A percentile compares a stretch with the other conserved stretches of the same genome.
phyloP scores from a whole-genome alignment of 2,329 filamentous ascomycete species.

The Aspergillus sp. region DNA sequence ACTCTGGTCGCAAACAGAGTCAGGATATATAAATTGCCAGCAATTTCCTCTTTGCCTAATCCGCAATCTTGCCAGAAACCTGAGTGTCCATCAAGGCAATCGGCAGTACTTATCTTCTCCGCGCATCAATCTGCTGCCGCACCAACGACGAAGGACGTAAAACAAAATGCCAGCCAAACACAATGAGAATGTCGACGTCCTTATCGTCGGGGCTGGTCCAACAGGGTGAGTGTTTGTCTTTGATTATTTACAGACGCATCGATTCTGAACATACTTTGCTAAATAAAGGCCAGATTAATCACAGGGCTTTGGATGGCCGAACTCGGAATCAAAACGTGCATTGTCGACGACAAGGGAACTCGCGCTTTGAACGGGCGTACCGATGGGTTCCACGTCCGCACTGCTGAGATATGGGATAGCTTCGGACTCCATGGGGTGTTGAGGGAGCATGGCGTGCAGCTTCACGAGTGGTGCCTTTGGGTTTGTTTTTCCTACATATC shows the following conservation, averaged over 20 bases:
- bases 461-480: conserved; percentile 55
- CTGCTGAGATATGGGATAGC: conserved; percentile 51
- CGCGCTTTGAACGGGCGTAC: conserved; percentile 26
- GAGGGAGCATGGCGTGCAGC: conserved; percentile 55
- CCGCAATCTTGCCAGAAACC: no score
- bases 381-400: conserved; percentile 13
- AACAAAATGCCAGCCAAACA: no score
- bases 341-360: conserved; percentile 38
- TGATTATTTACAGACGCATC: neutral
- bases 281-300: conserved; percentile 32
- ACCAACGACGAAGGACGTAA: neutral
- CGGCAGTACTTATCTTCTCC: no score
- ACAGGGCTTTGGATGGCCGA: conserved; percentile 43
- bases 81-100: no score
- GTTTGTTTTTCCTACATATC: conserved; percentile 7
- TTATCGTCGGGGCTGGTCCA: conserved; percentile 9
- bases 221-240: neutral
- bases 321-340: conserved; percentile 40
- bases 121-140: neutral
- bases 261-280: neutral
- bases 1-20: no score
- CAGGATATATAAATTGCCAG: no score
- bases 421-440: conserved; percentile 58
- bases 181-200: conserved; percentile 29
- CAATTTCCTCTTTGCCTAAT: no score